These are phyloP conservation scores for Albugo laibachii DNA, from an alignment of 352 stramenopile genomes.

Conservation along the genomic window DNA sequence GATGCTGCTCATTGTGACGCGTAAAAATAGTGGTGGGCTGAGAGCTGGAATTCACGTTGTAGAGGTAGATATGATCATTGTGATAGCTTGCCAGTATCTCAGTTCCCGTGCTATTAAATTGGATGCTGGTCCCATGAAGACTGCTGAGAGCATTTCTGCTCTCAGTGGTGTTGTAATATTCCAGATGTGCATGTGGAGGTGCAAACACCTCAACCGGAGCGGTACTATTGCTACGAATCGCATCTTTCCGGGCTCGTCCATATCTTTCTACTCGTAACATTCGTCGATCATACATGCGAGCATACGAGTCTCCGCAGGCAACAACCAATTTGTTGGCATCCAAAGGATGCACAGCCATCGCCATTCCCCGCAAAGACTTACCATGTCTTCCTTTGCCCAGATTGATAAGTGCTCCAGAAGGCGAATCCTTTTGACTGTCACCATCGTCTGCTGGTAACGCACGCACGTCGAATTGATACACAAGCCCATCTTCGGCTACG, in stretches of 20 bases:
- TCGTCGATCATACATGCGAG: conserved; percentile 46
- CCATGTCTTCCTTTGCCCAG: conserved; percentile 32
- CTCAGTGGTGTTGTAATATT: conserved; percentile 19
- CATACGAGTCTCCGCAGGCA: conserved; percentile 63
- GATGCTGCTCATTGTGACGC: conserved; percentile 37
- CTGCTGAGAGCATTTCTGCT: conserved; percentile 25
- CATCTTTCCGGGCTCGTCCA: background rate
- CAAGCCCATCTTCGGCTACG: conserved; percentile 61
- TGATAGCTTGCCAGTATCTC: conserved; percentile 68
- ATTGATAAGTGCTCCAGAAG: conserved; percentile 39
- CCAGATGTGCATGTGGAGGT: conserved; percentile 54
- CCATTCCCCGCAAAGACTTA: conserved; percentile 33
- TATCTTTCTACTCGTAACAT: conserved; percentile 34
- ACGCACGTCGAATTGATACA: conserved; percentile 54
- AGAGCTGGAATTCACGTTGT: conserved; percentile 21
- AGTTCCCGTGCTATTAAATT: conserved; percentile 44
- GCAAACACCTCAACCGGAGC: conserved; percentile 40
- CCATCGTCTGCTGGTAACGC: conserved; percentile 22
- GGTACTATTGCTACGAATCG: conserved; percentile 14
- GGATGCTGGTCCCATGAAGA: conserved; percentile 57
- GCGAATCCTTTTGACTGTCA: conserved; percentile 11
- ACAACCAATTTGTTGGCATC: conserved; percentile 49
- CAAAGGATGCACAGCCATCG: conserved; percentile 44
- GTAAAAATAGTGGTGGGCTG: conserved; percentile 1
- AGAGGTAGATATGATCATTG: conserved; percentile 74